Evolutionary conservation across 2,329 filamentous ascomycete species (phyloP).

Genomic region (Helotiales sp.): DNA sequence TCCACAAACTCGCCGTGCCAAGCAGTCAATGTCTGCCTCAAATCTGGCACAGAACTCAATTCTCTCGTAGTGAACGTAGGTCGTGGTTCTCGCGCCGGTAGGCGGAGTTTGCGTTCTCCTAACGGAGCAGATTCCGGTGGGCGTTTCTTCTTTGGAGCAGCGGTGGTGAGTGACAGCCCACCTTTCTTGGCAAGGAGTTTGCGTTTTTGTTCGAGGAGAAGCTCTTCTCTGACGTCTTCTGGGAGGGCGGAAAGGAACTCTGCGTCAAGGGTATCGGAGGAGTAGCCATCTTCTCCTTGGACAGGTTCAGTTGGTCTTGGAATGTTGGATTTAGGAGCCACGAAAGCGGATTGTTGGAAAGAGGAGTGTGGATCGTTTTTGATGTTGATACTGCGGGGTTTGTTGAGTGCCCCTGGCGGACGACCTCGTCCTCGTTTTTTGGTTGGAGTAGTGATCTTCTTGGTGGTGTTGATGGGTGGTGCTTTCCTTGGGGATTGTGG

Average conservation of each 20-base stretch:
- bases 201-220: constrained; percentile 72
- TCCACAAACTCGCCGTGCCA: constrained; percentile 74
- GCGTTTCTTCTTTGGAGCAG: constrained; percentile 19
- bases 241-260: constrained; percentile 83
- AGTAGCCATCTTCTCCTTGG: constrained; percentile 14
- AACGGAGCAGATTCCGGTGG: constrained; percentile 20
- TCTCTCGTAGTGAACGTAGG: constrained; percentile 64
- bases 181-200: constrained; percentile 57
- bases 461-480: constrained; percentile 44
- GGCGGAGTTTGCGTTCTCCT: constrained; percentile 37
- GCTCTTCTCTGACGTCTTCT: constrained; percentile 74
- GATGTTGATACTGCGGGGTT: constrained; percentile 36
- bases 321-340: constrained; percentile 40
- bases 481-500: constrained; percentile 56
- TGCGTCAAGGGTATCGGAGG: constrained; percentile 37
- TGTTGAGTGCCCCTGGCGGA: constrained; percentile 23
- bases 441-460: constrained; percentile 49
- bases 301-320: constrained; percentile 18
- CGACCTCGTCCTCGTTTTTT: constrained; percentile 61
- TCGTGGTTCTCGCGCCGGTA: constrained; percentile 50
- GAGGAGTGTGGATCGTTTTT: constrained; percentile 54
- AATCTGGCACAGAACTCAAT: constrained; percentile 56
- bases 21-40: constrained; percentile 71
- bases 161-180: constrained; percentile 45
- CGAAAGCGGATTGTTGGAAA: constrained; percentile 74